phyloP scores from a whole-genome alignment of 2,329 filamentous ascomycete genomes.

The Colletotrichum kahawae region DNA sequence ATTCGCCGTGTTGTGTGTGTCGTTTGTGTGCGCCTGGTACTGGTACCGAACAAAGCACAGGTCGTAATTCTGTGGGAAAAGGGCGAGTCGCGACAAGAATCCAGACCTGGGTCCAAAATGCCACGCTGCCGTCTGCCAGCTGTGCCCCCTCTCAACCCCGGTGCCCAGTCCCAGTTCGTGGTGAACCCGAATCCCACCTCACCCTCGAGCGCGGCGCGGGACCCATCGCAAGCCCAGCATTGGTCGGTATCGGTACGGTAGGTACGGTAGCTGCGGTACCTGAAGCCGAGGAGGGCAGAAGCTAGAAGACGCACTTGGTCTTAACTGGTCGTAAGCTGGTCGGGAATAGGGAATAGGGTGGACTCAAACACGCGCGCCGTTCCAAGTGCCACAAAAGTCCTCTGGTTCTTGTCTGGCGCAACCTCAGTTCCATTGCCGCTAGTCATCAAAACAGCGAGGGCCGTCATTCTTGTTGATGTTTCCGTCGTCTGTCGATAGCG shows the following conservation, averaged over 20 bases:
- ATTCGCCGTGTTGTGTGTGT: neutral
- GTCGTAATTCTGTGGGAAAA: neutral
- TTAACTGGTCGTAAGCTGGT: neutral
- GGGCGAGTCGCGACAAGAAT: neutral
- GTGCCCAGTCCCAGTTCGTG: neutral
- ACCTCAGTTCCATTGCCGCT: neutral
- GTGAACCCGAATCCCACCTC: neutral
- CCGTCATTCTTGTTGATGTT: neutral
- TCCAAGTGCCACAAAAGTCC: neutral
- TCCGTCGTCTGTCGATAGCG: neutral
- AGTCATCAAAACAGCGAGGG: neutral
- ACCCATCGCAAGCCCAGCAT: neutral
- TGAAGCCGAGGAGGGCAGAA: neutral
- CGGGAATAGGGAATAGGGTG: neutral
- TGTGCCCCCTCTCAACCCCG: neutral
- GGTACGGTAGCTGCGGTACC: neutral
- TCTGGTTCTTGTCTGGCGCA: neutral
- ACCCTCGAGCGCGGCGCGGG: neutral
- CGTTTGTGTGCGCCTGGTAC: neutral
- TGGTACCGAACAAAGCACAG: neutral
- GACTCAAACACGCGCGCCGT: neutral
- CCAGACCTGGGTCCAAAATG: slow-evolving; percentile 16
- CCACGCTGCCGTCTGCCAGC: neutral
- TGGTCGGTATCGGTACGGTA: neutral
- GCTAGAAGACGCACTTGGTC: neutral